A percentile compares a stretch with the other conserved stretches of the same genome.
Conservation (phyloP, 345 rosid species). For the Turnera subulata region DNA sequence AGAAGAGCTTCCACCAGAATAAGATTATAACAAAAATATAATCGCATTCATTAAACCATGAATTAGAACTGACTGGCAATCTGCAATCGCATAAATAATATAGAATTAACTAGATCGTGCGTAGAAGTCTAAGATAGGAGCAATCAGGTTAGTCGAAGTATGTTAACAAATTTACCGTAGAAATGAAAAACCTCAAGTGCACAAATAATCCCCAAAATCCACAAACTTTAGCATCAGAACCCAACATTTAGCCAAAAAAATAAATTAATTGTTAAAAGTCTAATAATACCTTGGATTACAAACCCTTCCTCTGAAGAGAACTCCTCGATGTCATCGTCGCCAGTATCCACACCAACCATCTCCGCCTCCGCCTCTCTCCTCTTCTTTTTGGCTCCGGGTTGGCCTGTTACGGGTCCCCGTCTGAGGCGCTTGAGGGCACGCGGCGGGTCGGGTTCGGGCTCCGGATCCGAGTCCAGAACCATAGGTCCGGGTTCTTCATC, state of each 20-base stretch:
- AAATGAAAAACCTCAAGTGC: too few relatives aligned
- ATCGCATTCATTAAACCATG: too few relatives aligned
- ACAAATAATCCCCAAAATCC: too few relatives aligned
- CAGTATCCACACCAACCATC: slow-evolving; percentile 11
- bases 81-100: too few relatives aligned
- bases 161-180: too few relatives aligned
- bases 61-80: too few relatives aligned
- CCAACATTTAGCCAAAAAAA: neutral
- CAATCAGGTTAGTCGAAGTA: too few relatives aligned
- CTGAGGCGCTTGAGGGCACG: slow-evolving; percentile 60
- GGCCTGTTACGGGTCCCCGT: slow-evolving; percentile 29
- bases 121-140: too few relatives aligned
- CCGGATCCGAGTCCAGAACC: slow-evolving; percentile 48
- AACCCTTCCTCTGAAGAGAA: slow-evolving; percentile 67
- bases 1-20: too few relatives aligned
- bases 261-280: neutral
- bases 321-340: slow-evolving; percentile 76
- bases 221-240: neutral
- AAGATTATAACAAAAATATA: too few relatives aligned
- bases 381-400: slow-evolving; percentile 5
- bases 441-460: slow-evolving; percentile 27
- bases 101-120: too few relatives aligned
- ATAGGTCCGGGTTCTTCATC: neutral
- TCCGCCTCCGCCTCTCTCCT: slow-evolving; percentile 17
- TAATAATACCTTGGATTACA: slow-evolving; percentile 25